These are phyloP conservation scores for Musa acuminata DNA, from an alignment of 176 grass and related monocot genomes.

Conservation along the genomic window DNA sequence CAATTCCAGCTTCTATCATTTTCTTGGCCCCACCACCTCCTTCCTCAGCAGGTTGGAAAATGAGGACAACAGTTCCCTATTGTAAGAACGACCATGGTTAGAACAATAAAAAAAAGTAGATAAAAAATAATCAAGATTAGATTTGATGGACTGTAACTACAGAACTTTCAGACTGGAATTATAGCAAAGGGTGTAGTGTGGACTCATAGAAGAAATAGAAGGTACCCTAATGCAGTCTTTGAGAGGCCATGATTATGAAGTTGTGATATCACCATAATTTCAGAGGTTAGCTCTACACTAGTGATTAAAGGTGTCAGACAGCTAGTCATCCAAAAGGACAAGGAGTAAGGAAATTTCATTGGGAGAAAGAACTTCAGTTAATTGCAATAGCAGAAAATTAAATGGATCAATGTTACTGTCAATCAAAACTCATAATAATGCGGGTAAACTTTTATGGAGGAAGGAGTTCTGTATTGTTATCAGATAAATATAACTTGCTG, in stretches of 20 bases:
- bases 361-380: background rate
- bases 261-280: background rate
- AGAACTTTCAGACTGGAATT: background rate
- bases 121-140: background rate
- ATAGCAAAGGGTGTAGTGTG: background rate
- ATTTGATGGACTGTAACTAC: background rate
- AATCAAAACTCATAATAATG: too few species aligned
- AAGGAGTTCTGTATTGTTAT: too few species aligned
- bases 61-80: constrained; percentile 64
- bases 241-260: background rate
- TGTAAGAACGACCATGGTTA: constrained; percentile 7
- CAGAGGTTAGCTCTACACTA: background rate
- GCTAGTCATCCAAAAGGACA: background rate
- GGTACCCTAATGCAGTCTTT: background rate
- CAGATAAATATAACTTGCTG: too few species aligned
- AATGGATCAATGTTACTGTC: too few species aligned
- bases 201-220: background rate
- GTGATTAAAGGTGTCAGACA: background rate
- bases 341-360: background rate
- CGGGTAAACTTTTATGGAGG: too few species aligned
- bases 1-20: constrained; percentile 75
- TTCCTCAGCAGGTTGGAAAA: constrained; percentile 98
- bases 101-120: background rate
- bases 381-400: background rate
- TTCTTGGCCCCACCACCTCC: constrained; percentile 71